Evolutionary conservation across 352 stramenopile species (phyloP).

Genomic region (Phytophthora sojae): DNA sequence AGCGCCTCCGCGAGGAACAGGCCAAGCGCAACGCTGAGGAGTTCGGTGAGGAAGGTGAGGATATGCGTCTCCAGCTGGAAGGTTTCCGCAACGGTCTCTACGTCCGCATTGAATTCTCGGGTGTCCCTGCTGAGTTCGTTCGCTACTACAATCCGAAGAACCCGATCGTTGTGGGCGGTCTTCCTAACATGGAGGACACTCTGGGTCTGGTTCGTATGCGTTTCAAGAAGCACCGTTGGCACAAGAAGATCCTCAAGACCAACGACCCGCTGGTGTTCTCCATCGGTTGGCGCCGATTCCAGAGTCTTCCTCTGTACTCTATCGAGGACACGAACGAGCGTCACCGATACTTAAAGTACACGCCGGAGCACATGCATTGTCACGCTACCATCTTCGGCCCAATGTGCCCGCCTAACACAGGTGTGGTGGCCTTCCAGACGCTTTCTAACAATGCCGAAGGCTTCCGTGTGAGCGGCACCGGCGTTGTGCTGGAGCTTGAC

Average conservation of each 20-base stretch:
- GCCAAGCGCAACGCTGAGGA: slow-evolving; percentile 92
- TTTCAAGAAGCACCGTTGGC: slow-evolving; percentile 99
- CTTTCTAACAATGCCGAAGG: slow-evolving; percentile 91
- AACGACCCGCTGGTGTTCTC: slow-evolving; percentile 99
- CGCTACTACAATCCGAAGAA: slow-evolving; percentile 92
- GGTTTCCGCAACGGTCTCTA: slow-evolving; percentile 98
- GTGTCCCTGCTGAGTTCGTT: slow-evolving; percentile 96
- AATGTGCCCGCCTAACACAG: slow-evolving; percentile 96
- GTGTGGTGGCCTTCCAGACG: slow-evolving; percentile 97
- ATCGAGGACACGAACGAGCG: slow-evolving; percentile 98
- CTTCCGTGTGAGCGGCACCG: slow-evolving; percentile 98
- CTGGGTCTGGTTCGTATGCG: slow-evolving; percentile 96
- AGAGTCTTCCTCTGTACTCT: slow-evolving; percentile 98
- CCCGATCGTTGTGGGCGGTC: slow-evolving; percentile 92
- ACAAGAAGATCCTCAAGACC: slow-evolving; percentile 98
- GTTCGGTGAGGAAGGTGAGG: slow-evolving; percentile 95
- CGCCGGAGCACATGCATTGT: slow-evolving; percentile 99
- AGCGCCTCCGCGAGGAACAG: slow-evolving; percentile 84
- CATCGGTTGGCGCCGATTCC: slow-evolving; percentile 99
- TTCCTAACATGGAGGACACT: slow-evolving; percentile 96
- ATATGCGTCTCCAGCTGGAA: slow-evolving; percentile 92
- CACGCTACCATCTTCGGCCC: slow-evolving; percentile 97
- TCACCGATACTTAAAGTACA: slow-evolving; percentile 98
- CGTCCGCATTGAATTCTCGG: slow-evolving; percentile 96
- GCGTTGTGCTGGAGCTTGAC: slow-evolving; percentile 97